These are phyloP conservation scores for Typha latifolia DNA, from an alignment of 176 grass and related monocot genomes.

Conservation along the genomic window DNA sequence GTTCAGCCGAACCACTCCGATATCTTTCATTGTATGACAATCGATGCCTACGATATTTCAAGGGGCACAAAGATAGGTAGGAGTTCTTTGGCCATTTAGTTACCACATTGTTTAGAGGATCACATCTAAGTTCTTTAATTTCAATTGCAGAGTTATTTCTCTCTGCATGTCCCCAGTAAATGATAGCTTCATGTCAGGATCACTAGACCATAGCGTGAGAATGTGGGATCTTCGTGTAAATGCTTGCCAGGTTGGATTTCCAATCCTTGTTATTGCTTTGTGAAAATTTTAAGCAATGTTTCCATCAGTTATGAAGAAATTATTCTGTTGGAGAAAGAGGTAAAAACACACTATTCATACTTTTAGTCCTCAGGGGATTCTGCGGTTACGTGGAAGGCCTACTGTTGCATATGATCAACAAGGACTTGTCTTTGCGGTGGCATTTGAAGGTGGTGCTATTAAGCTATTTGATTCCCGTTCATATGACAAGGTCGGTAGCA, in stretches of 20 bases:
- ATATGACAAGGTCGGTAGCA: conserved; percentile 71
- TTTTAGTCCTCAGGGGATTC: conserved; percentile 66
- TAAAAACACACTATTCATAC: conserved; percentile 4
- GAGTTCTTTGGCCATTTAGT: not conserved
- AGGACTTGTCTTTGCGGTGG: conserved; percentile 94
- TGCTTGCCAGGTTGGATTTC: conserved; percentile 77
- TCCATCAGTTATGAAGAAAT: conserved; percentile 1
- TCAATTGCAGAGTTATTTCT: conserved; percentile 62
- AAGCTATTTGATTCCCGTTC: conserved; percentile 97
- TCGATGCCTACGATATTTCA: conserved; percentile 93
- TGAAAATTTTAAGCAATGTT: not conserved
- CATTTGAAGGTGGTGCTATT: conserved; percentile 97
- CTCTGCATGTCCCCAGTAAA: conserved; percentile 90
- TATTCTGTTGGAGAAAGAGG: conserved; percentile 20
- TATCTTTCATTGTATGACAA: conserved; percentile 97
- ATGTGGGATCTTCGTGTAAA: conserved; percentile 99
- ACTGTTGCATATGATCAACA: conserved; percentile 99
- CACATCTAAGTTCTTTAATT: conserved; percentile 8
- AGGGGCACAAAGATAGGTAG: conserved; percentile 94
- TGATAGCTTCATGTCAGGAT: conserved; percentile 98
- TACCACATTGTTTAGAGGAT: conserved; percentile 12
- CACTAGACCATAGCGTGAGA: conserved; percentile 90
- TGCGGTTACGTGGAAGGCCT: conserved; percentile 71
- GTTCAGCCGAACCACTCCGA: conserved; percentile 53
- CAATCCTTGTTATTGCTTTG: conserved; percentile 11